Conservation (phyloP, 331 rosid genomes). For the Malus hybrid region DNA sequence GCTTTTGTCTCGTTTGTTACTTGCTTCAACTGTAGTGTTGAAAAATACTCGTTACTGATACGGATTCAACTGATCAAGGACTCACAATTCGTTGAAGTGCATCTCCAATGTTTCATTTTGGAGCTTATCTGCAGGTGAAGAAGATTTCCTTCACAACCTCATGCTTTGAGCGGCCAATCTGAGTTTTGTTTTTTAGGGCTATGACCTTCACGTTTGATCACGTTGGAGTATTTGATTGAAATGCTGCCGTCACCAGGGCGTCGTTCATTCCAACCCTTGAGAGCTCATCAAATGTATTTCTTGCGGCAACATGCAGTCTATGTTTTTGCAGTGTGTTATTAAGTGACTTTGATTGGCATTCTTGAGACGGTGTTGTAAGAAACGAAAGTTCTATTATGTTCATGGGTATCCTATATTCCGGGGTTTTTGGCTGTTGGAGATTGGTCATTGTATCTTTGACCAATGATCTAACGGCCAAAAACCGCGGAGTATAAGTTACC, state of each 20-base stretch:
- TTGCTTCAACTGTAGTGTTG: not conserved
- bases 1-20: too few species aligned
- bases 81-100: not conserved
- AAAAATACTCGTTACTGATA: not conserved
- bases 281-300: not conserved
- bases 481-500: not conserved
- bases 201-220: not conserved
- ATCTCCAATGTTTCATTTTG: not conserved
- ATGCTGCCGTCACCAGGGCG: not conserved
- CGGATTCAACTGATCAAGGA: not conserved
- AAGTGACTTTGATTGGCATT: not conserved
- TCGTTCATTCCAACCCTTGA: not conserved
- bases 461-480: not conserved
- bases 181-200: not conserved
- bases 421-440: not conserved
- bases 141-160: not conserved
- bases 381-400: not conserved
- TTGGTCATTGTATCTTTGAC: not conserved
- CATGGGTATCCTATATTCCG: not conserved
- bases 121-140: not conserved
- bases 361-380: not conserved
- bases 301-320: not conserved
- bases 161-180: not conserved
- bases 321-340: not conserved
- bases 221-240: not conserved